Evolutionary conservation across 306 rosid species (phyloP).

Genomic region (Alnus glutinosa): DNA sequence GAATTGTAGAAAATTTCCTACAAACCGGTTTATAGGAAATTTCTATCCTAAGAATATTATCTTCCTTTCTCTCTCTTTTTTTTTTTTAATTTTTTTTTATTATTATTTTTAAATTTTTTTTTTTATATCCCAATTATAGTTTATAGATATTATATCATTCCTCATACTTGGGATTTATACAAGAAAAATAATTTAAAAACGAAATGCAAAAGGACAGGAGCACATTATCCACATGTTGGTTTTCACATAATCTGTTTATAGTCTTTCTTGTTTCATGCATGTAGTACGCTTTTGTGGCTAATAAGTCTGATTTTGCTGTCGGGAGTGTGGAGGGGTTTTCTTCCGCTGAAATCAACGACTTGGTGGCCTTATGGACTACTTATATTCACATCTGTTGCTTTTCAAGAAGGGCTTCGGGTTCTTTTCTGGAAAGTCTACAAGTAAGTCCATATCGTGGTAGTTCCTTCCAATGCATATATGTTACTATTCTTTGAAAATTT

Average conservation of each 20-base stretch:
- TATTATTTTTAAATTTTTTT: neutral
- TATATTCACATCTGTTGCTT: conserved; percentile 67
- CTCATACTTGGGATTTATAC: neutral
- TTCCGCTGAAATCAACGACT: conserved; percentile 56
- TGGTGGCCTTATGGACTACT: conserved; percentile 82
- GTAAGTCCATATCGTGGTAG: conserved; percentile 38
- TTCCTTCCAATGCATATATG: neutral
- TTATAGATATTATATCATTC: neutral
- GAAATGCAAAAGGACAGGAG: neutral
- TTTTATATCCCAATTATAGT: neutral
- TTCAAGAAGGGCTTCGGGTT: conserved; percentile 88
- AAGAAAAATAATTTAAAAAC: neutral
- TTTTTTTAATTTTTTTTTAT: neutral
- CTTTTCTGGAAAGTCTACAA: conserved; percentile 74
- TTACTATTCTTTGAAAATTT: neutral
- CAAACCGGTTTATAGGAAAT: too few species aligned
- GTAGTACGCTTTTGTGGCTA: conserved; percentile 86
- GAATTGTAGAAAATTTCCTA: too few species aligned
- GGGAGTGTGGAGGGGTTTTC: conserved; percentile 83
- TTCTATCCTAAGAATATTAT: neutral
- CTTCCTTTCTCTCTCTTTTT: neutral
- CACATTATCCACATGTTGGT: neutral
- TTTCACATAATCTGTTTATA: neutral
- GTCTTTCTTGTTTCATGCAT: conserved; percentile 10
- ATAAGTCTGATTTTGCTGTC: conserved; percentile 79